Evolutionary conservation across 1,284 basidiomycete genomes (phyloP).

Genomic region (Lentinus polychrous): DNA sequence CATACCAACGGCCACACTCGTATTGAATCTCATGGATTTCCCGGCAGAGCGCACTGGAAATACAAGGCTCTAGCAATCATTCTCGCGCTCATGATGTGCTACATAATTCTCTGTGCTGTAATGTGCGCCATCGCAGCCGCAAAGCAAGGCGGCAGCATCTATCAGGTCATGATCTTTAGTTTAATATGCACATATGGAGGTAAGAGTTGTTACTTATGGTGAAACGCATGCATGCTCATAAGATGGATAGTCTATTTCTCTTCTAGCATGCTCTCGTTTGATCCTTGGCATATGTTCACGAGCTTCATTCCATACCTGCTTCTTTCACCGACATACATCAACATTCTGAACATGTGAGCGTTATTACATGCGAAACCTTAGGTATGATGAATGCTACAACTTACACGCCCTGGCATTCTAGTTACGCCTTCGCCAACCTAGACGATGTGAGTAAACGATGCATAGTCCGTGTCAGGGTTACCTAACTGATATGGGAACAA

Average conservation of each 20-base stretch:
- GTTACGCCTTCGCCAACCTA: slow-evolving; percentile 77
- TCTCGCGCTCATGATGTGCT: slow-evolving; percentile 77
- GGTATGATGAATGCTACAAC: background rate
- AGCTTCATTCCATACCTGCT: slow-evolving; percentile 88
- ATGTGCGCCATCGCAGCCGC: slow-evolving; percentile 70
- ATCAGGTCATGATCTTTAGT: slow-evolving; percentile 79
- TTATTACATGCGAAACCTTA: background rate
- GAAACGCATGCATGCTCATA: background rate
- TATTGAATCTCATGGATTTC: slow-evolving; percentile 2
- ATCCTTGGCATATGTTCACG: slow-evolving; percentile 92
- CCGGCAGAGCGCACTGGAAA: slow-evolving; percentile 82
- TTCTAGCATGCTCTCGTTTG: slow-evolving; percentile 82
- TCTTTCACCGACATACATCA: slow-evolving; percentile 84
- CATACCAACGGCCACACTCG: background rate
- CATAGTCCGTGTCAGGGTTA: background rate
- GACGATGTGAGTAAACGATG: slow-evolving; percentile 52
- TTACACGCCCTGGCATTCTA: slow-evolving; percentile 20
- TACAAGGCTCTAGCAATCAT: slow-evolving; percentile 77
- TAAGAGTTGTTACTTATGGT: slow-evolving; percentile 26
- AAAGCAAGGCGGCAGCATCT: slow-evolving; percentile 53
- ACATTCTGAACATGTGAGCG: slow-evolving; percentile 76
- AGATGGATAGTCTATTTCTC: slow-evolving; percentile 54
- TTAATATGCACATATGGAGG: slow-evolving; percentile 82
- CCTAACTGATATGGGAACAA: background rate
- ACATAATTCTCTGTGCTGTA: slow-evolving; percentile 73